phyloP scores from a whole-genome alignment of 1,284 basidiomycete genomes.

The Fomitopsis schrenkii region DNA sequence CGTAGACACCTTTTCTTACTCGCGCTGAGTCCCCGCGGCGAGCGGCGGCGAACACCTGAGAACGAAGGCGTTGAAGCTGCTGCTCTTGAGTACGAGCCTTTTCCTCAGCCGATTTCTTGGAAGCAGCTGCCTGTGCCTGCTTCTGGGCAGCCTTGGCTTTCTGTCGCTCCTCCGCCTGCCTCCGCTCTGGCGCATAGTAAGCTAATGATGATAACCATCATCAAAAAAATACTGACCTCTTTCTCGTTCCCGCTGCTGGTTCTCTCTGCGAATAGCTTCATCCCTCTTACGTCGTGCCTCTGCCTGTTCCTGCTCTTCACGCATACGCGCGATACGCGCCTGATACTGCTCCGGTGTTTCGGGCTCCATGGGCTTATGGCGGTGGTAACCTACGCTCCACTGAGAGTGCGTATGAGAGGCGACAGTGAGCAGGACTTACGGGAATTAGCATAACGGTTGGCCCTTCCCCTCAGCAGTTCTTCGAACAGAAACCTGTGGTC shows the following conservation, averaged over 20 bases:
- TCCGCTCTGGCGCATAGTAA: conserved; percentile 33
- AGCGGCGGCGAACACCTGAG: conserved; percentile 59
- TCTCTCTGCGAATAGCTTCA: conserved; percentile 40
- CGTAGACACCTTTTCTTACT: conserved; percentile 64
- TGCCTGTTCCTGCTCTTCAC: conserved; percentile 52
- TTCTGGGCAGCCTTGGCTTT: conserved; percentile 49
- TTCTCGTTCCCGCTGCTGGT: conserved; percentile 45
- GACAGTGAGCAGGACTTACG: conserved; percentile 18
- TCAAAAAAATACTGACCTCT: conserved; percentile 35
- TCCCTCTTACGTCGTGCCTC: conserved; percentile 46
- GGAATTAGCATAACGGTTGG: conserved; percentile 24
- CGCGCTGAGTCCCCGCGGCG: conserved; percentile 44
- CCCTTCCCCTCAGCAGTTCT: conserved; percentile 38
- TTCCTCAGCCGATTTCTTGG: conserved; percentile 48
- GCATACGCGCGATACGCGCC: conserved; percentile 42
- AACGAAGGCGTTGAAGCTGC: conserved; percentile 50
- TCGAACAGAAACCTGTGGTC: conserved; percentile 43
- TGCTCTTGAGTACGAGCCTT: conserved; percentile 42
- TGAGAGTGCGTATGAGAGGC: neutral
- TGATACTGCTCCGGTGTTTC: conserved; percentile 49
- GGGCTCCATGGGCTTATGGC: conserved; percentile 16
- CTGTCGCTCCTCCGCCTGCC: conserved; percentile 53
- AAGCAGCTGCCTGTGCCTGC: conserved; percentile 48
- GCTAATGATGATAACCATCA: neutral
- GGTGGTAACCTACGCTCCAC: conserved; percentile 9